A percentile compares a stretch with the other conserved stretches of the same genome.
Conservation (phyloP, 2,329 filamentous ascomycete species). For the Sordariomycetes sp. region DNA sequence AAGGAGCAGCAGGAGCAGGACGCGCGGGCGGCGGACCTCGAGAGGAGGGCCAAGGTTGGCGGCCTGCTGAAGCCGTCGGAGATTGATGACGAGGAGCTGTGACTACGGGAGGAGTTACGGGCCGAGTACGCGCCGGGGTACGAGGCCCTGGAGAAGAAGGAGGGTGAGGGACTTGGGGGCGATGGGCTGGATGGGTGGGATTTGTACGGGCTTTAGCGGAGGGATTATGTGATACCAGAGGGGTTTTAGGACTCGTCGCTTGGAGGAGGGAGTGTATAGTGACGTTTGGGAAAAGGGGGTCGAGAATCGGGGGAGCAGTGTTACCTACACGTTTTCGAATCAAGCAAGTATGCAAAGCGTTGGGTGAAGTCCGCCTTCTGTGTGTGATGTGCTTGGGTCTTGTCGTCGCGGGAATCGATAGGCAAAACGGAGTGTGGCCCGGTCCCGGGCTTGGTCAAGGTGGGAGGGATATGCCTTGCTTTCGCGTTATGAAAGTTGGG, state of each 20-base stretch:
- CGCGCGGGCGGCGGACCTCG: conserved; percentile 76
- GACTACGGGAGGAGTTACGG: conserved; percentile 62
- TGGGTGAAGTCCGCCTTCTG: neutral
- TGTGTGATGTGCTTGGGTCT: neutral
- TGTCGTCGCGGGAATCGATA: neutral
- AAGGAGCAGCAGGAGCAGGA: conserved; percentile 84
- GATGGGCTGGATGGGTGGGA: conserved; percentile 47
- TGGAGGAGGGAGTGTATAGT: neutral
- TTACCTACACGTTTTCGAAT: neutral
- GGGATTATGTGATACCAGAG: neutral
- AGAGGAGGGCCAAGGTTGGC: conserved; percentile 87
- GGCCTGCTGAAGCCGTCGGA: conserved; percentile 96
- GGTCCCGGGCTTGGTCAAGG: too few relatives aligned
- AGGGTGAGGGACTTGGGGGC: conserved; percentile 14
- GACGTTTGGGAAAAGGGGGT: neutral
- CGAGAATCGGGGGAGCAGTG: neutral
- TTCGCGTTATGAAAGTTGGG: too few relatives aligned
- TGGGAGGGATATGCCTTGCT: too few relatives aligned
- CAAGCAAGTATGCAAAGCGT: neutral
- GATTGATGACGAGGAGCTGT: conserved; percentile 80
- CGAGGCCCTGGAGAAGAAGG: conserved; percentile 11
- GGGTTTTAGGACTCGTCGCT: neutral
- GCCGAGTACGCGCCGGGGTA: conserved; percentile 39
- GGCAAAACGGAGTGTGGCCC: neutral
- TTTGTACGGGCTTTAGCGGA: conserved; percentile 42